phyloP scores from a whole-genome alignment of 768 basidiomycete genomes.

The Lanmaoa rubissima region DNA sequence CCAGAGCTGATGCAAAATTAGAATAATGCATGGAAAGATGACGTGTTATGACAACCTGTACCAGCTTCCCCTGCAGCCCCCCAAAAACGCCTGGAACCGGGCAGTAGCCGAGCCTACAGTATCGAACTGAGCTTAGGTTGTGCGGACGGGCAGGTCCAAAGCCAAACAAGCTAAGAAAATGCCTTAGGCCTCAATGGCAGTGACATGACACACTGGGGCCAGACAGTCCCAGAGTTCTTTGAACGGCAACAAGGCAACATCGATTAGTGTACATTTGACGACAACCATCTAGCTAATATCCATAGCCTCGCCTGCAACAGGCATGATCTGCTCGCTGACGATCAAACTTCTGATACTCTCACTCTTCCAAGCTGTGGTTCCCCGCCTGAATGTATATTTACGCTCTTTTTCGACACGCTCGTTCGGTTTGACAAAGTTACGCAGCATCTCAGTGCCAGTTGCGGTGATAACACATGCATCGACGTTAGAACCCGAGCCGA shows the following conservation, averaged over 20 bases:
- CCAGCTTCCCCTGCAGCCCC: too few relatives aligned
- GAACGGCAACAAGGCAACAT: neutral
- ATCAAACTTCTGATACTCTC: conserved; percentile 74
- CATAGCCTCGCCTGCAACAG: conserved; percentile 68
- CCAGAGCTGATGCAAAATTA: too few relatives aligned
- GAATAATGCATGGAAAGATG: too few relatives aligned
- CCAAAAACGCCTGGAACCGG: too few relatives aligned
- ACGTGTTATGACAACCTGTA: too few relatives aligned
- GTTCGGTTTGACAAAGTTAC: conserved; percentile 93
- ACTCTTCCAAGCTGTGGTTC: conserved; percentile 87
- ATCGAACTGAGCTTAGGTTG: too few relatives aligned
- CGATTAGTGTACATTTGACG: conserved; percentile 5
- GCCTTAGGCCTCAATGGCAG: too few relatives aligned
- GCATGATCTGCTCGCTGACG: conserved; percentile 65
- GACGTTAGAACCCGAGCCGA: conserved; percentile 97
- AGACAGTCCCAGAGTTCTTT: too few relatives aligned
- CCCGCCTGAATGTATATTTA: conserved; percentile 67
- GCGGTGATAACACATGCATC: conserved; percentile 96
- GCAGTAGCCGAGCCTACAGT: too few relatives aligned
- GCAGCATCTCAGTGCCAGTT: conserved; percentile 82
- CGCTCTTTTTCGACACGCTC: conserved; percentile 77
- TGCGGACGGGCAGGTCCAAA: too few relatives aligned
- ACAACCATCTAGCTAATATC: conserved; percentile 59
- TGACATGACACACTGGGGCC: too few relatives aligned
- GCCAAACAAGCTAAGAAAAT: too few relatives aligned